These are phyloP conservation scores for Dictyostelium intermedium DNA, from an alignment of 78 protist species.

Conservation along the genomic window DNA sequence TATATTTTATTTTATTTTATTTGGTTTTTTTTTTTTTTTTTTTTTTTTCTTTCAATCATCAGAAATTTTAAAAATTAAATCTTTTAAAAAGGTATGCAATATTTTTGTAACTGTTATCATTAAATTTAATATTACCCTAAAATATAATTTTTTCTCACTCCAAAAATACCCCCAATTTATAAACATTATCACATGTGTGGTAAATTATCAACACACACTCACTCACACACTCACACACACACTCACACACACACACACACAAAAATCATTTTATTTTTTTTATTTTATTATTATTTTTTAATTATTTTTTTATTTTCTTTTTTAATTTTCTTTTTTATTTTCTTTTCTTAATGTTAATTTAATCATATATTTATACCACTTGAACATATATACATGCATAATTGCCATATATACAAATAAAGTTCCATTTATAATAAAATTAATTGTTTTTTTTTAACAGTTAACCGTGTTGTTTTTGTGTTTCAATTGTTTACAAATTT, in stretches of 20 bases:
- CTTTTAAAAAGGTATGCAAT: not conserved
- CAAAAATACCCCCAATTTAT: not conserved
- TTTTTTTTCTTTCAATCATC: not conserved
- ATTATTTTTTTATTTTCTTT: not conserved
- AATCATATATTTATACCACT: not conserved
- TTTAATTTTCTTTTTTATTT: not conserved
- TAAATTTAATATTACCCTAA: not conserved
- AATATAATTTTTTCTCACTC: not conserved
- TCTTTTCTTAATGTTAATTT: not conserved
- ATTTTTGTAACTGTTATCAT: not conserved
- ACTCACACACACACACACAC: not conserved
- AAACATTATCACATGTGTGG: not conserved
- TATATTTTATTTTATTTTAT: no score
- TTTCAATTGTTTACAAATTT: not conserved
- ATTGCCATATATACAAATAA: not conserved
- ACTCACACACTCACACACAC: not conserved
- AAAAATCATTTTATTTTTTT: not conserved
- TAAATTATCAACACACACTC: not conserved
- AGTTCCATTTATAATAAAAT: not conserved
- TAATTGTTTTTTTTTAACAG: not conserved
- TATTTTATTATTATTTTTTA: not conserved
- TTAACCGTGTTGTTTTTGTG: not conserved
- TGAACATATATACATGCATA: not conserved
- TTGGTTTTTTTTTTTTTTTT: no score
- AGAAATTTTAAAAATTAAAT: no score